Evolutionary conservation across 495 filamentous ascomycete genomes (phyloP), one percentile per base, ranked within the genome.

Genomic region (Neurospora sp.): DNA sequence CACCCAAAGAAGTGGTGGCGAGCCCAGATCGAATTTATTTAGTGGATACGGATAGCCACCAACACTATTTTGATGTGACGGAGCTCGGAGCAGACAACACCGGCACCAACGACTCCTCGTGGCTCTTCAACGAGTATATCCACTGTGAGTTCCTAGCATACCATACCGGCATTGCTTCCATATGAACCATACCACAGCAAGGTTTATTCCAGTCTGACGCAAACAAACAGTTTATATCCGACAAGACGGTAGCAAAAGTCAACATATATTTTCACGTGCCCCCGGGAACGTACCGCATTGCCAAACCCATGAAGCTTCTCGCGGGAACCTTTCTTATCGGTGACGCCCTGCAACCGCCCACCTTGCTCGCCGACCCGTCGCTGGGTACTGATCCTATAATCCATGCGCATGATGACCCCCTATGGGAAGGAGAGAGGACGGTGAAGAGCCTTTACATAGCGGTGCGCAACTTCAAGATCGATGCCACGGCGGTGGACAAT

Each of bases 1-100:
- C 69, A 70, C 45, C 70, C 73, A 5, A 45, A 65, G 48, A 75
- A 70, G 20, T 82, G 76, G 77, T 77, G 78, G 78, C 75, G 75
- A 42, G 74, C 75, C 69, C 35, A 74, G 27, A 76, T 76, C 35
- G 44, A 59, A 5, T 31, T 31, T 31, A 31, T 31, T 31, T 31
- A 31, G 27, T 31, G 78, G 77, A n/a, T 78, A 70, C 59, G 78
- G 78, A 78, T 41, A 44, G 39, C 14, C 42, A 44, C 17, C 42
- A 44, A 44, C 17, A 44, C 17, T 44, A n/a, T 44, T 44, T 44
- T 44, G 42, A n/a, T 44, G 42, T 44, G 42, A 44, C 17, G 16
- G 42, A n/a, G 42, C 42, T 44, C 42, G 42, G 17, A 44, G 42
- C 17, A 9, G 42, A n/a, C 42, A 44, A n/a, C 7, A 44, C 42